A percentile compares a stretch with the other conserved stretches of the same genome.
Evolutionary conservation across 2,329 filamentous ascomycete genomes (phyloP).

Genomic region (Hortaea werneckii): DNA sequence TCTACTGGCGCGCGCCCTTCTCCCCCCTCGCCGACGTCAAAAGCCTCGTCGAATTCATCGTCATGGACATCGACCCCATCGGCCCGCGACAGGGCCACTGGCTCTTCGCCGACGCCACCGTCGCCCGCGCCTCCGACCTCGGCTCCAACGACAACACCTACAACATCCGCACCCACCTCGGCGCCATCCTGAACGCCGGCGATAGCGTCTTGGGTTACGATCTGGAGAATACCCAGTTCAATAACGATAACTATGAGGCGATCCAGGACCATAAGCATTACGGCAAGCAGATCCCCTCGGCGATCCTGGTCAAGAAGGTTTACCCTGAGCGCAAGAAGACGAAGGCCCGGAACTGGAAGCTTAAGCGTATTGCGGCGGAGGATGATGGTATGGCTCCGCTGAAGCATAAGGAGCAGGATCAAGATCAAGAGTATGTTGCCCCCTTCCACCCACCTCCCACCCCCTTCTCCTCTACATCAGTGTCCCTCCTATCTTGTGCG

Average conservation of each 20-base stretch:
- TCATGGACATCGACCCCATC: conserved; percentile 84
- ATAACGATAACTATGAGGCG: conserved; percentile 74
- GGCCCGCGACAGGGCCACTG: conserved; percentile 69
- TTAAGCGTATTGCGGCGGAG: conserved; percentile 87
- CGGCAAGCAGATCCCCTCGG: conserved; percentile 72
- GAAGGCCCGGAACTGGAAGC: conserved; percentile 68
- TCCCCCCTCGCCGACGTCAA: conserved; percentile 70
- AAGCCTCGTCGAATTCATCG: conserved; percentile 81
- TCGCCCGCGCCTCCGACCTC: conserved; percentile 77
- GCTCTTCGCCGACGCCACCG: conserved; percentile 75
- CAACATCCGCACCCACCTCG: conserved; percentile 83
- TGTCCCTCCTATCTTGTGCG: no score
- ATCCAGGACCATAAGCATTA: conserved; percentile 71
- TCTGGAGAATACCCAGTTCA: conserved; percentile 81
- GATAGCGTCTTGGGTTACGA: conserved; percentile 95
- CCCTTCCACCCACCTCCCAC: no score
- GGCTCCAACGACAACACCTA: conserved; percentile 80
- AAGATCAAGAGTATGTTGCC: conserved; percentile 70
- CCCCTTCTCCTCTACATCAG: no score
- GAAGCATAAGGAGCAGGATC: conserved; percentile 76
- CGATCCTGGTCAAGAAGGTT: conserved; percentile 93
- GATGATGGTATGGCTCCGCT: conserved; percentile 78
- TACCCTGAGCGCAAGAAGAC: conserved; percentile 77
- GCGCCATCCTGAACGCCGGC: conserved; percentile 71
- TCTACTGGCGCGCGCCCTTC: conserved; percentile 91